Conservation (phyloP, 345 rosid species). For the Eucalyptus marginata region DNA sequence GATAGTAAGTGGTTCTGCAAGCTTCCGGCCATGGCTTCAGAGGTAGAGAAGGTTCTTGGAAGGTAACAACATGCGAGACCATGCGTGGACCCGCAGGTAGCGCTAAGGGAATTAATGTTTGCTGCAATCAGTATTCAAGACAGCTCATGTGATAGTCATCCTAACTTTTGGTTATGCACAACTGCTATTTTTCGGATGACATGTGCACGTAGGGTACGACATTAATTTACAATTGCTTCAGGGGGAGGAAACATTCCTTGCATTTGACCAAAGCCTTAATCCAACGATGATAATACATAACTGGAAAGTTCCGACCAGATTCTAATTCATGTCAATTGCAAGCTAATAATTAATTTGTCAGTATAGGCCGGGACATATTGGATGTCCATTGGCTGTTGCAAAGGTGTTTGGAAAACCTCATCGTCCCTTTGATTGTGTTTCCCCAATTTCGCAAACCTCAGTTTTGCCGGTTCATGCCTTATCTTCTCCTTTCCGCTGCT, state of each 20-base stretch:
- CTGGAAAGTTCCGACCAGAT: slow-evolving; percentile 28
- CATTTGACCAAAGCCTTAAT: slow-evolving; percentile 50
- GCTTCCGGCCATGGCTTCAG: neutral
- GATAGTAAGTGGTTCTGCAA: slow-evolving; percentile 65
- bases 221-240: slow-evolving; percentile 5
- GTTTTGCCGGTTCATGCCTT: neutral
- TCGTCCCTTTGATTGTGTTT: neutral
- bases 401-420: slow-evolving; percentile 26
- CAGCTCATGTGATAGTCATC: neutral
- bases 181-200: neutral
- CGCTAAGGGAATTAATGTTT: neutral
- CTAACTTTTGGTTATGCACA: neutral
- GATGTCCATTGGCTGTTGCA: slow-evolving; percentile 71
- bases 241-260: slow-evolving; percentile 85
- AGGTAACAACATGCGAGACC: neutral
- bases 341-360: neutral
- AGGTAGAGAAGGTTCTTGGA: neutral
- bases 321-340: neutral
- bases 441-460: neutral
- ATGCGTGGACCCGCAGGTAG: neutral
- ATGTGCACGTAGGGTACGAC: neutral
- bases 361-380: slow-evolving; percentile 67
- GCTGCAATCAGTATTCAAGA: neutral
- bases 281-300: slow-evolving; percentile 69
- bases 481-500: too few relatives aligned